Base-by-base conservation (phyloP, 768 basidiomycete species). In the Amylocystis lapponica region DNA sequence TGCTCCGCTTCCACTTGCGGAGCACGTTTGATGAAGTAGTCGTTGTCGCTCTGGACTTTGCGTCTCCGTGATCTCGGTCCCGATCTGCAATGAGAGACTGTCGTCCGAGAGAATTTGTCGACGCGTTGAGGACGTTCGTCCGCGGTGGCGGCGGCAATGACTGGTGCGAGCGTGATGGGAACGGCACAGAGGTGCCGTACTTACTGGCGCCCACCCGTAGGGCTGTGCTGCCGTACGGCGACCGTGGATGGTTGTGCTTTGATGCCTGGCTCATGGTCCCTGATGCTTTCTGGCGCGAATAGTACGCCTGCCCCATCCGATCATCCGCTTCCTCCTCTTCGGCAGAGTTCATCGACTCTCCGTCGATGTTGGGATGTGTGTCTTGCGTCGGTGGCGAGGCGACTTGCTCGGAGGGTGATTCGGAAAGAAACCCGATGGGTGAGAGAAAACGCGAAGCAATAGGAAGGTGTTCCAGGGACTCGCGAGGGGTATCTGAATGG, bases 401-500 rank as follows among this genome's bases (percentile, higher is more conserved):
- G 33, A 49, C 55, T 17, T 41, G 48, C 21, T 50, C 52, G 6
- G 51, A 62, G 0, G 73, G 65, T 8, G 82, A 82, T 9, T 72
- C 70, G 5, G 65, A 63, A 36, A 66, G 71, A 50, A 71, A 68
- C 17, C 66, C 64, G 11, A 57, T 55, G 8, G 86, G 86, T 4
- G 85, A 85, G 69, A 92, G 86, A 72, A 93, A 96, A 38, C 88
- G 83, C 19, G 93, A 83, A 35, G 93, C 93, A 49, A 96, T 96
- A 38, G 93, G 84, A 3, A 92, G 71, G 49, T 81, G 70, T 7
- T 93, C 88, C 31, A 74, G 61, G 0, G 86, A 86, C 53, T 87
- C 90, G 5, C 68, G 52, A 9, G 67, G 84, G 1, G 86, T 83
- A 14, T 83, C 86, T 33, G 74, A 42, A 14, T 79, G 83, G 37